Base-by-base conservation (phyloP, 805 yeast species). In the Starmera dryadoides region DNA sequence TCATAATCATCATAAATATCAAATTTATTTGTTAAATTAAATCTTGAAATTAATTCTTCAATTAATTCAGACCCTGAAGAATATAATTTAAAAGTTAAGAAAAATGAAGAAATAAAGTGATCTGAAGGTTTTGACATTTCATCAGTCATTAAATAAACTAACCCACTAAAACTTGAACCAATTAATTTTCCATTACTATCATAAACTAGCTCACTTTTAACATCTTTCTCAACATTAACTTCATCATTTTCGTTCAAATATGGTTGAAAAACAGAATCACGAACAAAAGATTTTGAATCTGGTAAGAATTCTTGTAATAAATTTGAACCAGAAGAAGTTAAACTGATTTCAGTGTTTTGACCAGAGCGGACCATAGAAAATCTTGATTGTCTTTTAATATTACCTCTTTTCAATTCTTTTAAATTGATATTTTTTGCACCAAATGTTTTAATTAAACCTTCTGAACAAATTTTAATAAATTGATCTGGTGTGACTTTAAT, bases 1-100 rank as follows among this genome's bases (percentile, higher is more conserved):
- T 60, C 62, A 11, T 52, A 47, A 31, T 51, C 49, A 28, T 63
- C 69, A 42, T 49, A 48, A 8, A 60, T 52, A 10, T 58, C 49
- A 8, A 56, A 49, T 19, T 46, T 53, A 43, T 72, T 68, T 14
- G 54, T 54, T 17, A 75, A 62, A 51, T 81, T 87, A 61, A 81
- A 82, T 45, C 93, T 64, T 6, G 72, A 57, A 37, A 84, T 77
- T 32, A 87, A 65, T 44, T 75, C 81, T 50, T 82, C 86, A 31
- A 84, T 66, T 21, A 89, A 63, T 43, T 82, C 86, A 25, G 71
- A 64, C 1, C 89, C 77, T 36, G 68, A 70, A 0, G 88, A 74
- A 59, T 81, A 89, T 40, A 77, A 74, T 49, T 88, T 71, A 62
- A 82, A 87, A 32, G 86, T 80, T 39, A 86, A 64, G 63, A 89